Conservation (phyloP, 345 rosid genomes). For the Diplotaxis tenuifolia region DNA sequence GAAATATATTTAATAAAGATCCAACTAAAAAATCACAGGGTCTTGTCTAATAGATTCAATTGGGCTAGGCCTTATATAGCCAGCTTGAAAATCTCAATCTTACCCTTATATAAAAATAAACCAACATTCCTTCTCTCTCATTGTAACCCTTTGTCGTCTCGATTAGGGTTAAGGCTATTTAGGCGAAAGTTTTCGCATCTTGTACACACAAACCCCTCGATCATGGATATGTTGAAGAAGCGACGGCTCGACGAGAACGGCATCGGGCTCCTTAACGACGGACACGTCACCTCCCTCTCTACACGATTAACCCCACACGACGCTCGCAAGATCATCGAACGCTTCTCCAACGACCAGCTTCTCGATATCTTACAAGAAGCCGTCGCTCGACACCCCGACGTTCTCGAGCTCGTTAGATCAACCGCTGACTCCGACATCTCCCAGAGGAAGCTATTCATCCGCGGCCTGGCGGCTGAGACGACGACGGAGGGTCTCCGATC, state of each 20-base stretch:
- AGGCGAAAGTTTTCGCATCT: neutral
- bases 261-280: conserved; percentile 11
- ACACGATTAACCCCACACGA: conserved; percentile 23
- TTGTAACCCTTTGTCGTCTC: neutral
- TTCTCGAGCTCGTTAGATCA: conserved; percentile 53
- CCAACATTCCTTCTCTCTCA: neutral
- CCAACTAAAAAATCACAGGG: no score
- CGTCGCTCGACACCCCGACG: conserved; percentile 46
- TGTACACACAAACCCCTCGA: neutral
- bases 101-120: no score
- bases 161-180: conserved; percentile 41
- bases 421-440: conserved; percentile 63
- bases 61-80: no score
- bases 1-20: no score
- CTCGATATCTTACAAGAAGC: conserved; percentile 56
- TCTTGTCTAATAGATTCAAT: no score
- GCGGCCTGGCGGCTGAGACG: conserved; percentile 82
- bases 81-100: no score
- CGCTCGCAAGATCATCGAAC: conserved; percentile 56
- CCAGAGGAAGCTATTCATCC: conserved; percentile 73
- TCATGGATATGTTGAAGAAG: conserved; percentile 54
- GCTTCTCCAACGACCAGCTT: conserved; percentile 60
- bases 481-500: conserved; percentile 60
- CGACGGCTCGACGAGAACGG: conserved; percentile 64
- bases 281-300: neutral